A percentile compares a stretch with the other conserved stretches of the same genome.
These are phyloP conservation scores for Endotrypanum monterogeii DNA, from an alignment of 208 protist species.

Conservation along the genomic window DNA sequence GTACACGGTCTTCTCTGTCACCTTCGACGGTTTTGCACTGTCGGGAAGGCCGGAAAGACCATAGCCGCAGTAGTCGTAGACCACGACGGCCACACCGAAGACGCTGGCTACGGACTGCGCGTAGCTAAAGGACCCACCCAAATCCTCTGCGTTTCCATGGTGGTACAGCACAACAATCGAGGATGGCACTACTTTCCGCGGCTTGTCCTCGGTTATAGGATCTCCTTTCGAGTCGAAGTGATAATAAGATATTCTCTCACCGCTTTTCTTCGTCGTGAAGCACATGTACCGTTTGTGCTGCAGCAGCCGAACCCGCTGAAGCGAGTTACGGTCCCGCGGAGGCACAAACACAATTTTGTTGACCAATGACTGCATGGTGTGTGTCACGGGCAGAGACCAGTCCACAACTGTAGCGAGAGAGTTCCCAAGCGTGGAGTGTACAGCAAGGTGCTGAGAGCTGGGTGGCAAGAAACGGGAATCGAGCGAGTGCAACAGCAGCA, in stretches of 20 bases:
- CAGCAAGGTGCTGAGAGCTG: neutral
- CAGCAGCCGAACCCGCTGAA: conserved; percentile 37
- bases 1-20: conserved; percentile 57
- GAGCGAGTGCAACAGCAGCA: neutral
- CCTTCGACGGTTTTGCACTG: neutral
- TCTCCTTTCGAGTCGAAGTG: conserved; percentile 20
- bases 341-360: conserved; percentile 69
- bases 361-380: conserved; percentile 30
- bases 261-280: conserved; percentile 31
- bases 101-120: conserved; percentile 29
- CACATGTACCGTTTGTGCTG: conserved; percentile 40
- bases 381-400: conserved; percentile 7
- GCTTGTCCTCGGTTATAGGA: neutral
- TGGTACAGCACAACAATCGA: conserved; percentile 61
- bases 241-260: conserved; percentile 33
- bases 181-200: neutral
- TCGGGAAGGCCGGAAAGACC: conserved; percentile 48
- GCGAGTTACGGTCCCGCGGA: conserved; percentile 25
- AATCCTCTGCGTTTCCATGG: conserved; percentile 81
- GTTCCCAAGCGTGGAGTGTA: neutral
- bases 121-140: conserved; percentile 41
- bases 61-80: conserved; percentile 85
- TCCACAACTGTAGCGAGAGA: neutral
- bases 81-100: conserved; percentile 45
- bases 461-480: neutral